Base-by-base conservation (phyloP, 306 rosid species). In the Cucurbita pepo region DNA sequence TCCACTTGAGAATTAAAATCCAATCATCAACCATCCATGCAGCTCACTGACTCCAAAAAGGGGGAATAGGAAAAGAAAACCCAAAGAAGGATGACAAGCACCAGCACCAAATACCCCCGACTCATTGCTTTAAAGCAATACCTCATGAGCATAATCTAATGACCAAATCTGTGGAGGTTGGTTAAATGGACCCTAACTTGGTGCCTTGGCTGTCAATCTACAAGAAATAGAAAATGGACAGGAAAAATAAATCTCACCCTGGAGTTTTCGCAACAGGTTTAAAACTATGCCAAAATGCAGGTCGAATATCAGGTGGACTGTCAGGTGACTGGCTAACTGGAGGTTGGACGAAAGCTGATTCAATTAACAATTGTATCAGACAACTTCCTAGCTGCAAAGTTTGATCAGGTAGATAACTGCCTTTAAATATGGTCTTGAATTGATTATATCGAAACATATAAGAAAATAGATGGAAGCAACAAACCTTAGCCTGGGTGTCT, bases 341-440 rank as follows among this genome's bases (percentile, higher is more conserved):
- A 81, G 88, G 77, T 74, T 86, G 91, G 58, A 90, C 81, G 79
- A 80, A 85, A 80, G 96, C 92, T 61, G 95, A 83, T 82, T 85
- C 89, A 58, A 83, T 88, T 77, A 90, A 86, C 73, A 90, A 72
- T 78, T 90, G 85, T 72, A 88, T 85, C 78, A 90, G 78, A 62
- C 90, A 84, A 77, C 91, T 77, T 77, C 96, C 96, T 79, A 90
- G 88, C 90, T 90, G 91, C 90, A 85, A 75, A 75, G 74, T 79
- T 80, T 22, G 71, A 80, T 43, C 58, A 44, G n/a, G 73, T 69
- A 38, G 55, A 61, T 55, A 65, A 63, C 34, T 30, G 67, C 37
- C 53, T 73, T 79, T 53, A 50, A n/a, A 43, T 48, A 59, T 65
- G 34, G 41, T 73, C 71, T 44, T 44, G 0, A 30, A 58, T 47